phyloP scores from a whole-genome alignment of 202 grass and related monocot species.

The Alloteropsis angusta region DNA sequence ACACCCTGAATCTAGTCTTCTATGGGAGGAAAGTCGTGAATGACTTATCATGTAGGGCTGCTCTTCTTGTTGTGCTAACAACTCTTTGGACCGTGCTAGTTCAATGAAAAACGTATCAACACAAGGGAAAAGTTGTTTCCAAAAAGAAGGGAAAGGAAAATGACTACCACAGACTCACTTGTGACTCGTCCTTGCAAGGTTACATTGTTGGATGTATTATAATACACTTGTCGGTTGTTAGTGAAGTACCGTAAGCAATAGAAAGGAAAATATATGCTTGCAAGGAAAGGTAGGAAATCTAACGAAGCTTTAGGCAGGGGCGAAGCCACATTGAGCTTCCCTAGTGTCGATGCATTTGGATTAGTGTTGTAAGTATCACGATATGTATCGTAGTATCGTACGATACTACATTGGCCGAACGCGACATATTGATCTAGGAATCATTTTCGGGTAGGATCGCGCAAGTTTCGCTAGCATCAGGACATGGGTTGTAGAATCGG shows the following conservation, averaged over 20 bases:
- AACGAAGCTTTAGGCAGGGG: not conserved
- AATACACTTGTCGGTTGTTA: not conserved
- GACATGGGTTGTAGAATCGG: no score
- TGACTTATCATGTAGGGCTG: not conserved
- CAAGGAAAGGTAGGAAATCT: no score
- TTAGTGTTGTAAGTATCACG: no score
- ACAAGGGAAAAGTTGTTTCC: not conserved
- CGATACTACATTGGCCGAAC: no score
- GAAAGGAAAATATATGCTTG: no score
- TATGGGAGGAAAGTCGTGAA: not conserved
- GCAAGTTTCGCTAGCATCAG: no score
- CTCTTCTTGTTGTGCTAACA: not conserved
- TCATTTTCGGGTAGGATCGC: no score
- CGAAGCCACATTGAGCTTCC: no score
- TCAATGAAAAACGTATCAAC: no score
- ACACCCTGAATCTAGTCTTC: not conserved
- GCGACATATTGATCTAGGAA: no score
- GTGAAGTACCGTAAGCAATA: not conserved
- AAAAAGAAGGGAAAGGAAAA: not conserved
- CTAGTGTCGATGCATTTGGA: no score
- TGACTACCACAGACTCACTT: not conserved
- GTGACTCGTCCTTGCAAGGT: not conserved
- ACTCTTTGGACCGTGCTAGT: not conserved
- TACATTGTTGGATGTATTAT: not conserved
- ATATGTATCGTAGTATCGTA: no score